Percentiles rank a stretch among this genome's conserved stretches.
These are phyloP conservation scores for Hyphodiscus sp. DNA, from an alignment of 2,329 filamentous ascomycete species.

Conservation along the genomic window DNA sequence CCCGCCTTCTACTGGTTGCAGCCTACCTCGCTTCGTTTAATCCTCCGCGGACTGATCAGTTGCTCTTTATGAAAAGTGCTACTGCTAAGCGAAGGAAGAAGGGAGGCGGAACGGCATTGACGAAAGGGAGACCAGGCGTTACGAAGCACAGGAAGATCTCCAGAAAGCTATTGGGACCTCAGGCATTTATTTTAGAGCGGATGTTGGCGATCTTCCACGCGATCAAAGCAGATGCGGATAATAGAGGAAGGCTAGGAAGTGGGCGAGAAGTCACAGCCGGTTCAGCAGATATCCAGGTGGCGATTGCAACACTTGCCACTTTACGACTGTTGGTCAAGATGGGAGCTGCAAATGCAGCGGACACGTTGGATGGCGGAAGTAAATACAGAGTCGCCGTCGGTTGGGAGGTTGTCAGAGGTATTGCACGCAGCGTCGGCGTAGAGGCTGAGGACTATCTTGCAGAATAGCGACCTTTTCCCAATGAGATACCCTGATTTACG, in stretches of 20 bases:
- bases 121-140: slow-evolving; percentile 24
- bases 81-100: slow-evolving; percentile 32
- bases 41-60: slow-evolving; percentile 62
- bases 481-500: too few species aligned
- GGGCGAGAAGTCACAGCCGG: slow-evolving; percentile 13
- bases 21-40: slow-evolving; percentile 81
- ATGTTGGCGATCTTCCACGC: slow-evolving; percentile 72
- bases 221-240: slow-evolving; percentile 42
- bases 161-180: slow-evolving; percentile 68
- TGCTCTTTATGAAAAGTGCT: slow-evolving; percentile 57
- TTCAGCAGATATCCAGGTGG: slow-evolving; percentile 52
- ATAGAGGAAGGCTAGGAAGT: slow-evolving; percentile 17
- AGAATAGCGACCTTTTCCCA: slow-evolving; percentile 38
- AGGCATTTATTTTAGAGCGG: slow-evolving; percentile 70
- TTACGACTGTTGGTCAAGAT: slow-evolving; percentile 63
- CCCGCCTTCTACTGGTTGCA: slow-evolving; percentile 66
- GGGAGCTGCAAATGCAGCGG: slow-evolving; percentile 43
- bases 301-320: slow-evolving; percentile 66
- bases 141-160: slow-evolving; percentile 65
- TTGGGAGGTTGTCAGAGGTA: slow-evolving; percentile 66
- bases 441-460: slow-evolving; percentile 72
- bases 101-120: slow-evolving; percentile 38
- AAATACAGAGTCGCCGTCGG: slow-evolving; percentile 75
- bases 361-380: slow-evolving; percentile 61
- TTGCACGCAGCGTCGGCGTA: slow-evolving; percentile 70